phyloP scores from a whole-genome alignment of 352 stramenopile species.

The Phytopythium litorale region DNA sequence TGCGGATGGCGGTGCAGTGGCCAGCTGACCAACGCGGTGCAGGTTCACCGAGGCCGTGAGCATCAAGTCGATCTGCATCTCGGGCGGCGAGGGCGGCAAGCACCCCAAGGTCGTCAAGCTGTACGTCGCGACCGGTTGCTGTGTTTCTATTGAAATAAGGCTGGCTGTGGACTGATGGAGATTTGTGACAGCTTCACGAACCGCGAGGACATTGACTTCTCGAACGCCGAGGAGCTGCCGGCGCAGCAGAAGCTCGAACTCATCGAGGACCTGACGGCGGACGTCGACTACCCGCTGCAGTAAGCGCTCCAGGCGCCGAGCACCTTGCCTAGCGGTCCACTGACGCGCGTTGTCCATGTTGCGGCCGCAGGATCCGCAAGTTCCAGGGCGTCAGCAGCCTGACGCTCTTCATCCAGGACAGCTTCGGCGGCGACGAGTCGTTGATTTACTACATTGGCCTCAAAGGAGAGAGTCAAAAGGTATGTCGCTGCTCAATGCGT shows the following conservation, averaged over 20 bases:
- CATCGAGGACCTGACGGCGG: slow-evolving; percentile 56
- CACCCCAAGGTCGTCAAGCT: slow-evolving; percentile 84
- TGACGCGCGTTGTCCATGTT: neutral
- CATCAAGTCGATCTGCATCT: slow-evolving; percentile 88
- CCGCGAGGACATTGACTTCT: slow-evolving; percentile 85
- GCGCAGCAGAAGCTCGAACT: slow-evolving; percentile 75
- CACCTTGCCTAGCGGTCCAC: neutral
- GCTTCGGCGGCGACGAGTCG: slow-evolving; percentile 64
- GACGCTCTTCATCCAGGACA: slow-evolving; percentile 78
- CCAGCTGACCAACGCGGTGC: neutral
- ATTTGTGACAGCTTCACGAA: slow-evolving; percentile 57
- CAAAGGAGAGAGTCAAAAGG: slow-evolving; percentile 87
- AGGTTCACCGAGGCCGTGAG: slow-evolving; percentile 85
- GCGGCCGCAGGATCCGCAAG: slow-evolving; percentile 57
- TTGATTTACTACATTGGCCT: slow-evolving; percentile 86
- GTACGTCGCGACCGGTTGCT: slow-evolving; percentile 22
- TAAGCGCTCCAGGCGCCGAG: slow-evolving; percentile 13
- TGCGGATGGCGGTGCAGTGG: neutral
- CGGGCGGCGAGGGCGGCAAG: slow-evolving; percentile 63
- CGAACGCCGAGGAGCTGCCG: slow-evolving; percentile 71
- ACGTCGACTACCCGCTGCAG: slow-evolving; percentile 81
- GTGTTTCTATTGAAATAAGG: neutral
- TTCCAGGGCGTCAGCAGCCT: slow-evolving; percentile 84
- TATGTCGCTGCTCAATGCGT: slow-evolving; percentile 7
- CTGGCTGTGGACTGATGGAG: neutral